Percentiles rank a stretch among this genome's conserved stretches.
phyloP scores from a whole-genome alignment of 108 stramenopile species.

The Skeletonema costatum region DNA sequence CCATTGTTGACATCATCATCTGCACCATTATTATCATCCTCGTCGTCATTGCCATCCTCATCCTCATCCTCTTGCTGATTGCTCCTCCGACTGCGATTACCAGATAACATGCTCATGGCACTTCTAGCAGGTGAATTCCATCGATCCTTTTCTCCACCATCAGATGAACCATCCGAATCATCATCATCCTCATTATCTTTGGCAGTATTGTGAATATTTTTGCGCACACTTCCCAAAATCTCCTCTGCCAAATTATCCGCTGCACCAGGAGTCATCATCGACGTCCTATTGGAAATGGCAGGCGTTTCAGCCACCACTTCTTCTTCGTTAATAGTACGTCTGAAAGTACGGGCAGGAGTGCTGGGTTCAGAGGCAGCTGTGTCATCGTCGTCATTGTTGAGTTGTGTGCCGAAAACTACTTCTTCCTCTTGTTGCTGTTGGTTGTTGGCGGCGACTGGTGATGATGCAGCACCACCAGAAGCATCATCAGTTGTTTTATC shows the following conservation, averaged over 20 bases:
- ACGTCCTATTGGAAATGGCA: neutral
- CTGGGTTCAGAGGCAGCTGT: neutral
- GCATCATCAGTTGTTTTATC: neutral
- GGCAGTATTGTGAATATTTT: neutral
- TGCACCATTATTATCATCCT: constrained; percentile 2
- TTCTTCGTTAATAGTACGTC: neutral
- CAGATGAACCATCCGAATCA: neutral
- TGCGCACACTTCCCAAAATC: constrained; percentile 28
- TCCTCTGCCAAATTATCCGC: constrained; percentile 17
- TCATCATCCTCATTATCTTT: constrained; percentile 12
- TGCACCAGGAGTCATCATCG: constrained; percentile 5
- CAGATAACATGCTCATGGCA: neutral
- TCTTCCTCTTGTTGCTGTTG: neutral
- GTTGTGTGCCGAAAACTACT: constrained; percentile 2
- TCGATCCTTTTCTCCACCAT: neutral
- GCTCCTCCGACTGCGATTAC: constrained; percentile 2
- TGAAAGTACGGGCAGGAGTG: neutral
- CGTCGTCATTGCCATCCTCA: constrained; percentile 8
- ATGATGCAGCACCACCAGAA: neutral
- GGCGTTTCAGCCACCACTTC: neutral
- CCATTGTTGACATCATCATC: neutral
- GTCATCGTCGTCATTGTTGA: constrained; percentile 1
- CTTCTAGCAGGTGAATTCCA: neutral
- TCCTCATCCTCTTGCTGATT: neutral
- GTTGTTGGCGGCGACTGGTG: neutral